Evolutionary conservation across 805 yeast species (phyloP).

Genomic region (Lachancea waltii): DNA sequence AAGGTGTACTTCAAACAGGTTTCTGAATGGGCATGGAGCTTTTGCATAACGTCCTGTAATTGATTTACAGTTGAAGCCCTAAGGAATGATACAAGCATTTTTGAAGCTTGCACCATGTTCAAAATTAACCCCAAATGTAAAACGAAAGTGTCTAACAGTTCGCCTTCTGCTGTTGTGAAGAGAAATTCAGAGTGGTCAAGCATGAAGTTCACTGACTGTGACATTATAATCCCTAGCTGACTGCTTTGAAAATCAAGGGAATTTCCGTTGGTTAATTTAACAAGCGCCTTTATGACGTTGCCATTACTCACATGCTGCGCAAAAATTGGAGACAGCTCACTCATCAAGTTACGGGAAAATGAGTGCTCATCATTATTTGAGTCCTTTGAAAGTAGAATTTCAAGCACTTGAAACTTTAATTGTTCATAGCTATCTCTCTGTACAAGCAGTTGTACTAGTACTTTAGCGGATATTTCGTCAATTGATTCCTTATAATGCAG

Average conservation of each 20-base stretch:
- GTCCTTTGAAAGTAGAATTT: conserved; percentile 1
- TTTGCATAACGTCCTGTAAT: neutral
- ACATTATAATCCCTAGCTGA: conserved; percentile 1
- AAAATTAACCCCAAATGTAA: conserved; percentile 10
- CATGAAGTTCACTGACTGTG: neutral
- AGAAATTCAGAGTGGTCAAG: conserved; percentile 1
- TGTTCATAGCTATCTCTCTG: neutral
- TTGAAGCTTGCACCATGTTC: conserved; percentile 3
- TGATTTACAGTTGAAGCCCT: neutral
- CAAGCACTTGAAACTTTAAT: neutral
- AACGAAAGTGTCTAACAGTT: conserved; percentile 5
- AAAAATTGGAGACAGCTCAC: neutral
- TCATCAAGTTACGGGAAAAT: neutral
- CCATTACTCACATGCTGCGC: neutral
- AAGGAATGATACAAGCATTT: neutral
- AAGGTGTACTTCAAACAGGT: neutral
- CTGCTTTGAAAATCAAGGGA: neutral
- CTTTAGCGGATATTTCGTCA: neutral
- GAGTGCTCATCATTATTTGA: neutral
- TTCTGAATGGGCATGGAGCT: neutral
- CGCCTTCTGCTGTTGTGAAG: neutral
- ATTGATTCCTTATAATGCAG: neutral
- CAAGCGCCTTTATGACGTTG: conserved; percentile 17
- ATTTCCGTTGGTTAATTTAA: conserved; percentile 18
- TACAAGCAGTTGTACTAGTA: neutral